phyloP scores from a whole-genome alignment of 2,329 filamentous ascomycete genomes.

The Kalaharituber pfeilii region DNA sequence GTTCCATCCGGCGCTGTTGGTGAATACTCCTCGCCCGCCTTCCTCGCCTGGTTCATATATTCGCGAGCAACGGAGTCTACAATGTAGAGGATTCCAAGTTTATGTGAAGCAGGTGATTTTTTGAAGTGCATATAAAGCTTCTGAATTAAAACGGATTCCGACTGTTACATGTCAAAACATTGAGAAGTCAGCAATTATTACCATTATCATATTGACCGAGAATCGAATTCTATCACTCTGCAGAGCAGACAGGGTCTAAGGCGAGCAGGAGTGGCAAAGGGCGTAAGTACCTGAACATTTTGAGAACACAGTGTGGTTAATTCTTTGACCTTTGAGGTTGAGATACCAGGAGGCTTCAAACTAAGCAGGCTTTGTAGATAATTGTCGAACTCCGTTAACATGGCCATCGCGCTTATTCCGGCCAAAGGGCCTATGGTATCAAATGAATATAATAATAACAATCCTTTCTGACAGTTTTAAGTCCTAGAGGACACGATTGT shows the following conservation, averaged over 20 bases:
- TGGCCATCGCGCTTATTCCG: conserved; percentile 28
- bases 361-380: conserved; percentile 80
- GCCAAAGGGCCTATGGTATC: not conserved
- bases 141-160: conserved; percentile 84
- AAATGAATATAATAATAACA: not conserved
- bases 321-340: conserved; percentile 73
- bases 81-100: conserved; percentile 97
- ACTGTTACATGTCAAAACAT: conserved; percentile 43
- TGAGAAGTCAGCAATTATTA: not conserved
- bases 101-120: conserved; percentile 84
- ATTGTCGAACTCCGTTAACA: conserved; percentile 78
- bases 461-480: not conserved
- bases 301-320: conserved; percentile 75
- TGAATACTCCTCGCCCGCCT: conserved; percentile 64
- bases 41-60: conserved; percentile 92
- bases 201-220: not conserved
- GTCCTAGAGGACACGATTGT: not conserved
- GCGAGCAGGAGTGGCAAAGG: conserved; percentile 9
- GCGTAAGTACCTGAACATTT: conserved; percentile 65
- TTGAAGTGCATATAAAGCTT: conserved; percentile 97
- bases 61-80: conserved; percentile 99
- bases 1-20: conserved; percentile 74
- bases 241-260: not conserved
- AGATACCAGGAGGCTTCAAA: conserved; percentile 85
- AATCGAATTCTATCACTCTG: not conserved